Evolutionary conservation across 768 basidiomycete genomes (phyloP).

Genomic region (Suillus subaureus): DNA sequence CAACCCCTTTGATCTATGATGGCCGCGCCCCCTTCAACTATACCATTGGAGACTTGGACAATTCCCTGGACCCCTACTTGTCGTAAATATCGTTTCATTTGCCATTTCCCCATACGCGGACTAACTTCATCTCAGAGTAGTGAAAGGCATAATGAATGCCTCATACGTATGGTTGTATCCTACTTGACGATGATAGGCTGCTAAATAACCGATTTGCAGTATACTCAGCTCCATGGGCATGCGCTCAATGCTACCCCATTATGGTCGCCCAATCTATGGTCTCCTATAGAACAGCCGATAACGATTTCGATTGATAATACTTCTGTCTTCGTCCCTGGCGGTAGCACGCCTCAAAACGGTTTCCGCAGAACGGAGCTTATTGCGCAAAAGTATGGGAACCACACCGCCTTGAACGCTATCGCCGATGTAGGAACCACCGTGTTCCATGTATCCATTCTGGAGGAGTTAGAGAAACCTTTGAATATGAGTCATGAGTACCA

Average conservation of each 20-base stretch:
- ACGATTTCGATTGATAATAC: conserved; percentile 57
- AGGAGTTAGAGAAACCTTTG: conserved; percentile 43
- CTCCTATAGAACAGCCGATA: conserved; percentile 50
- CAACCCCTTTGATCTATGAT: conserved; percentile 48
- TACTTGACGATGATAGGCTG: background rate
- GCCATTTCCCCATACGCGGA: background rate
- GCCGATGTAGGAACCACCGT: conserved; percentile 47
- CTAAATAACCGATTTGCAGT: conserved; percentile 32
- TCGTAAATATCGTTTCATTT: conserved; percentile 43
- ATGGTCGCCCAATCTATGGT: conserved; percentile 39
- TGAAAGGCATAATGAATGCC: conserved; percentile 54
- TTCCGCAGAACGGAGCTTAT: conserved; percentile 65
- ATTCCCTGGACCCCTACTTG: conserved; percentile 51
- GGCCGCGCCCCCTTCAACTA: conserved; percentile 53
- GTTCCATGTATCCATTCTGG: conserved; percentile 53
- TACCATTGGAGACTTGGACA: conserved; percentile 45
- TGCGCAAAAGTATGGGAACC: conserved; percentile 44
- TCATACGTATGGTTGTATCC: conserved; percentile 43
- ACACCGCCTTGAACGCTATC: conserved; percentile 37
- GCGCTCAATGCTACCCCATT: conserved; percentile 48
- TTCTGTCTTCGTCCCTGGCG: conserved; percentile 57
- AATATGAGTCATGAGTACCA: conserved; percentile 65
- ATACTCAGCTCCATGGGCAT: conserved; percentile 44
- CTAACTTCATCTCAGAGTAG: conserved; percentile 40
- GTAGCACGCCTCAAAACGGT: conserved; percentile 45